Base-by-base conservation (phyloP, 345 rosid species). In the Clausena lansium region DNA sequence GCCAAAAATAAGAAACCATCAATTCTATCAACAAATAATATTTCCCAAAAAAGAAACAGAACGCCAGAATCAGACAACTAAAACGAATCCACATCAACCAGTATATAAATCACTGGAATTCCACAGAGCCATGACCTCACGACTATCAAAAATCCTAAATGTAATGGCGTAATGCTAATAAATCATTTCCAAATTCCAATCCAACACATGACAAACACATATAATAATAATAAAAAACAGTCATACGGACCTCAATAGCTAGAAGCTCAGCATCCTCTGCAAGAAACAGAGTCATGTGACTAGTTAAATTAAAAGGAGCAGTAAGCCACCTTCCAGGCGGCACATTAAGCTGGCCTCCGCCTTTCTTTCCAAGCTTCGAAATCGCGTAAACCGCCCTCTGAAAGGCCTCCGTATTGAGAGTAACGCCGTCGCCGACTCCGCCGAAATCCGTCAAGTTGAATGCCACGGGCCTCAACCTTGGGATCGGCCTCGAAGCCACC, bases 271-370 rank as follows among this genome's bases (percentile, higher is more conserved):
- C 88, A 83, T 88, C 94, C 79, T 92, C 91, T 22, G 97, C 94
- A 27, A 96, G 95, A 76, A 96, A 96, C 57, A 96, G 80, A 61
- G 99, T 96, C 90, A 96, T 89, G 70, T 91, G 93, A 72, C 99
- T 96, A 10, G 98, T 92, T 55, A 94, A 92, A 82, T 96, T 96
- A 85, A 96, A 96, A 63, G 99, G 99, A 24, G 94, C 95, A 71
- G 99, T 92, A 2, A 96, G 89, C 99, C 99, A 96, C 73, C 83
- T 87, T 50, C 99, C 99, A 1, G 98, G 92, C 45, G 97, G 94
- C 72, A 96, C 97, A 79, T 96, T 96, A 39, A 96, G 91, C 94
- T 96, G 99, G 8, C 91, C 99, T 2, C 97, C 98, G 3, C 98
- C 98, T 41, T 77, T 84, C 82, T 81, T 84, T 74, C 76, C 89